Conservation (phyloP, 306 rosid genomes). For the Hippophae rhamnoides region DNA sequence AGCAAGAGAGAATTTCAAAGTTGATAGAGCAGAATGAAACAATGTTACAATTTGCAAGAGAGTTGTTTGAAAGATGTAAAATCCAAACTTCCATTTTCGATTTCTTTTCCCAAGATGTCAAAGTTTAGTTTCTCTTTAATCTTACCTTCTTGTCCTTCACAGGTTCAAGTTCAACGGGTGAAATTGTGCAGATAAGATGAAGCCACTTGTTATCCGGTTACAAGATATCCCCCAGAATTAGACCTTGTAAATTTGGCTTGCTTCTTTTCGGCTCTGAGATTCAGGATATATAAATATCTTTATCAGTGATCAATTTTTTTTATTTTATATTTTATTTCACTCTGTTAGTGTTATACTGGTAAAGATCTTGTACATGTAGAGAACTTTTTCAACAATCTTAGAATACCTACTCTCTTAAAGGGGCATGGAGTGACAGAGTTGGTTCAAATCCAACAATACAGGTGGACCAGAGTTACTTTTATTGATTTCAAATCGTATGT, state of each 20-base stretch:
- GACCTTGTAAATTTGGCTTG: constrained; percentile 23
- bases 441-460: too few species aligned
- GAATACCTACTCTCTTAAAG: too few species aligned
- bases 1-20: constrained; percentile 25
- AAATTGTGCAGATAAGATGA: constrained; percentile 9
- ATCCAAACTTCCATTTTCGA: not conserved
- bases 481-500: too few species aligned
- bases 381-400: too few species aligned
- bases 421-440: too few species aligned
- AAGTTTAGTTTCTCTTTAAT: constrained; percentile 3
- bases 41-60: constrained; percentile 23
- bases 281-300: constrained; percentile 1
- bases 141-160: constrained; percentile 7
- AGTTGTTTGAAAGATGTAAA: constrained; percentile 29
- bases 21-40: constrained; percentile 27
- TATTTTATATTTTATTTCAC: too few species aligned
- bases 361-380: not conserved
- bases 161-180: constrained; percentile 33
- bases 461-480: too few species aligned
- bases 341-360: not conserved
- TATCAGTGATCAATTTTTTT: not conserved
- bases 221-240: constrained; percentile 12
- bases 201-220: not conserved
- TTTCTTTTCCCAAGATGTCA: not conserved
- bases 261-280: not conserved